Evolutionary conservation across 83 land plant genomes (phyloP).

Genomic region (Picea abies): DNA sequence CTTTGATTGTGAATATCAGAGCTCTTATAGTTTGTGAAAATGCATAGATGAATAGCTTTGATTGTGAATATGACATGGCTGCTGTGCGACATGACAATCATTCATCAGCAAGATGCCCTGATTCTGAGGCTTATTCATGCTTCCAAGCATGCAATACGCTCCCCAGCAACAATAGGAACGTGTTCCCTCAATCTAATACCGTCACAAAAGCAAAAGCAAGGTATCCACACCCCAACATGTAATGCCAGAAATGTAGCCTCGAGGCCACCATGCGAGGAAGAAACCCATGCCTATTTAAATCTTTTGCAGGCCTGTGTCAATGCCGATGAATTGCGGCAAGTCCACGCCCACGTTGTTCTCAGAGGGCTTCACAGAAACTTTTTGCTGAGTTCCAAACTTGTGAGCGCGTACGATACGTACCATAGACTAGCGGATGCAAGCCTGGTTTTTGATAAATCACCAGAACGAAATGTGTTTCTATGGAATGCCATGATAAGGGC

Average conservation of each 20-base stretch:
- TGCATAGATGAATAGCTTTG: no score
- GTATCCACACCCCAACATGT: background rate
- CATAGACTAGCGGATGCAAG: constrained; percentile 1
- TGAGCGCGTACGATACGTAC: background rate
- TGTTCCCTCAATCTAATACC: background rate
- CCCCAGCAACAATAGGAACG: no score
- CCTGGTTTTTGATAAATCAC: constrained; percentile 1
- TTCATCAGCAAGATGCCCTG: background rate
- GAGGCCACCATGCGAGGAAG: no score
- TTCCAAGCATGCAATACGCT: no score
- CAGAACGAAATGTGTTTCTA: constrained; percentile 12
- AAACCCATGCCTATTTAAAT: background rate
- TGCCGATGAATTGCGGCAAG: constrained; percentile 5
- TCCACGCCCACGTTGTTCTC: background rate
- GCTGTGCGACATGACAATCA: background rate
- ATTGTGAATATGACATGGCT: background rate
- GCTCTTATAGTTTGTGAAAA: no score
- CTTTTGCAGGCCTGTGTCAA: background rate
- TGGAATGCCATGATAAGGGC: constrained; percentile 33
- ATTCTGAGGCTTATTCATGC: background rate
- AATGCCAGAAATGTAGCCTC: background rate
- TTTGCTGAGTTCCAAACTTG: background rate
- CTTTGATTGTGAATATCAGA: no score
- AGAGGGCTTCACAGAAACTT: background rate
- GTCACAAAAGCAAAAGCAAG: background rate